Base-by-base conservation (phyloP, 352 stramenopile species). In the Globisporangium spiculum region DNA sequence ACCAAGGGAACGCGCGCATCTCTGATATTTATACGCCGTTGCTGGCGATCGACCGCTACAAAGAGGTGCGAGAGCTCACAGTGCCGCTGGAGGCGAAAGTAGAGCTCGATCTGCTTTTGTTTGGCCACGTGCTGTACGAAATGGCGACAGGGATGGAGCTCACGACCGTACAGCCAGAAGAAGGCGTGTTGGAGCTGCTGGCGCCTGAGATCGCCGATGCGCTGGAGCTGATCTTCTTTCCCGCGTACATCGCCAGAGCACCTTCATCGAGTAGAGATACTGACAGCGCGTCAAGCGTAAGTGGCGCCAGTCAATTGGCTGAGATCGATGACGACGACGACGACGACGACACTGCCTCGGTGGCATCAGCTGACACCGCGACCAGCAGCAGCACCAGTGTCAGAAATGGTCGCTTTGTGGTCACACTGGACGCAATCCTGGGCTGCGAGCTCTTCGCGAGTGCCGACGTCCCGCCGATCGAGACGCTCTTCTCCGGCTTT, bases 101-200 rank as follows among this genome's bases (percentile, higher is more conserved):
- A 44, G 84, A 89, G 66, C 73, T 92, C 26, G 86, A 94, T 63
- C 12, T 92, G 32, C 74, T 93, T 24, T 69, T 90, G 0, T 89
- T 92, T 65, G 84, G 86, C 6, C 84, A 90, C 9, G 72, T 91
- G 34, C 58, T 93, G 60, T 93, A 91, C 59, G 86, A 93, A 59
- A 92, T 93, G 86, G 84, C 80, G 0, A 91, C 82, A 3, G 86
- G 86, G 1, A 70, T 77, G 74, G 84, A 91, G 68, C 70, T 93
- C 1, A 26, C 73, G 20, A 72, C 72, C 20, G 60, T 77, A 2
- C 64, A 72, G 46, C 86, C 86, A 1, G 78, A 86, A 16, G 73
- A 80, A 66, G 63, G 61, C 22, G 79, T 91, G 26, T 63, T 93
- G 0, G 71, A 88, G 34, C 76, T 82, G 62, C 53, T 92, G n/a